A percentile compares a stretch with the other conserved stretches of the same genome.
Evolutionary conservation across 345 rosid genomes (phyloP).

Genomic region (Citrus sinensis): DVS_A1.0 CM039162.1:32701001-32701500

Average conservation of each 20-base stretch:
- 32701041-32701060: constrained; percentile 5
- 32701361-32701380: constrained; percentile 20
- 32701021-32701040: neutral
- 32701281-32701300: neutral
- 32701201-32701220: constrained; percentile 50
- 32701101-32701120: constrained; percentile 58
- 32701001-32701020: constrained; percentile 7
- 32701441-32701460: constrained; percentile 43
- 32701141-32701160: constrained; percentile 78
- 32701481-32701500: constrained; percentile 66
- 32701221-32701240: constrained; percentile 70
- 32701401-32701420: constrained; percentile 82
- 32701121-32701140: constrained; percentile 61
- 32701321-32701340: neutral
- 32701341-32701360: constrained; percentile 8
- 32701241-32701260: constrained; percentile 70
- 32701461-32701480: constrained; percentile 41
- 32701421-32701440: constrained; percentile 50
- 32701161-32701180: constrained; percentile 55
- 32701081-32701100: constrained; percentile 2
- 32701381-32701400: constrained; percentile 89
- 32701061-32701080: neutral
- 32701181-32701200: constrained; percentile 50
- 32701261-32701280: constrained; percentile 40
- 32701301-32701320: constrained; percentile 7